phyloP scores from a whole-genome alignment of 345 rosid species.

The Turnera subulata region DNA sequence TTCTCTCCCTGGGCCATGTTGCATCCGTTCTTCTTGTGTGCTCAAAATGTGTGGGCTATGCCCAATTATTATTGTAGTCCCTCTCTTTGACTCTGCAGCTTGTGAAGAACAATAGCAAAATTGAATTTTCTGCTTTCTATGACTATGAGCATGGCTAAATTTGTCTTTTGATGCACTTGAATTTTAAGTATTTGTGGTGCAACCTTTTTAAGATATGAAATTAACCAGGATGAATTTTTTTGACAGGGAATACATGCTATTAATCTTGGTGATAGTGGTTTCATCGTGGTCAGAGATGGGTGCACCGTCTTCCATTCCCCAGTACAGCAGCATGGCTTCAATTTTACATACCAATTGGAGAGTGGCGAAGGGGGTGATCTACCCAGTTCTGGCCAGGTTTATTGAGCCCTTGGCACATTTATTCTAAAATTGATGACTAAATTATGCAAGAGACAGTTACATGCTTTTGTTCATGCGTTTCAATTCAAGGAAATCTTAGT shows the following conservation, averaged over 20 bases:
- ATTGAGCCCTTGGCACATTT: too few species aligned
- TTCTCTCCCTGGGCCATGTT: too few species aligned
- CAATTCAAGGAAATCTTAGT: background rate
- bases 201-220: background rate
- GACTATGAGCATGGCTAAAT: background rate
- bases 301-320: constrained; percentile 29
- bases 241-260: constrained; percentile 28
- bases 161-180: background rate
- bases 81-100: too few species aligned
- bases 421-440: too few species aligned
- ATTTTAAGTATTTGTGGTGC: background rate
- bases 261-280: constrained; percentile 35
- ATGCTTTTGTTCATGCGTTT: background rate
- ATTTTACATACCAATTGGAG: constrained; percentile 30
- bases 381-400: constrained; percentile 34
- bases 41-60: too few species aligned
- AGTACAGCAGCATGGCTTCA: constrained; percentile 36
- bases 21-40: too few species aligned
- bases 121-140: too few species aligned
- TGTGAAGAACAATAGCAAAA: too few species aligned
- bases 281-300: constrained; percentile 32
- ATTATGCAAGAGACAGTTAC: too few species aligned
- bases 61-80: too few species aligned
- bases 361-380: constrained; percentile 19
- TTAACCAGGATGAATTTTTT: background rate